These are phyloP conservation scores for Paecilomyces formosus DNA, from an alignment of 2,329 filamentous ascomycete genomes.

Conservation along the genomic window DNA sequence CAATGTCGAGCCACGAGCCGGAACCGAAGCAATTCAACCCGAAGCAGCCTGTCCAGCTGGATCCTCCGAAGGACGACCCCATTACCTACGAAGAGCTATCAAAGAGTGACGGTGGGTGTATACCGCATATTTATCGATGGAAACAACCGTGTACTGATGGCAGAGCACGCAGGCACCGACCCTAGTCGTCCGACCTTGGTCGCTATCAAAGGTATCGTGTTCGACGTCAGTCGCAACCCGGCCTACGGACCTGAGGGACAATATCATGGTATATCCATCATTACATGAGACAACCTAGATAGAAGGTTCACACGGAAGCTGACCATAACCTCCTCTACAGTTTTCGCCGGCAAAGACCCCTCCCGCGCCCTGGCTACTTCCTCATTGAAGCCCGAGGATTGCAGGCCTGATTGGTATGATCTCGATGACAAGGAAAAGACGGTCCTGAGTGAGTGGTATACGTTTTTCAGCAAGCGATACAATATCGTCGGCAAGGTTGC, in stretches of 20 bases:
- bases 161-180: slow-evolving; percentile 24
- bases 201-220: slow-evolving; percentile 78
- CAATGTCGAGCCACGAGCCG: slow-evolving; percentile 22
- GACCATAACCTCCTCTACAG: slow-evolving; percentile 41
- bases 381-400: slow-evolving; percentile 79
- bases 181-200: slow-evolving; percentile 49
- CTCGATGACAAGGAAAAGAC: slow-evolving; percentile 78
- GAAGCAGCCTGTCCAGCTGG: slow-evolving; percentile 48
- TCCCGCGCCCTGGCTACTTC: slow-evolving; percentile 85
- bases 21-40: slow-evolving; percentile 32
- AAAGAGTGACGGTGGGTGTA: slow-evolving; percentile 68
- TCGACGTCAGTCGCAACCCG: slow-evolving; percentile 86
- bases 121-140: background rate
- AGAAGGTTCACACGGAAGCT: background rate
- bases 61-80: slow-evolving; percentile 78
- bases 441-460: slow-evolving; percentile 84
- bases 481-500: slow-evolving; percentile 57
- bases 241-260: slow-evolving; percentile 74
- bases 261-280: slow-evolving; percentile 64
- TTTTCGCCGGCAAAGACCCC: slow-evolving; percentile 92
- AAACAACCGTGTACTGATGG: background rate
- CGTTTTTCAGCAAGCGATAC: slow-evolving; percentile 95
- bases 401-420: slow-evolving; percentile 72
- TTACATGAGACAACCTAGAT: background rate
- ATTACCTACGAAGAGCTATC: slow-evolving; percentile 75